Percentiles rank a stretch among this genome's conserved stretches.
Conservation (phyloP, 495 filamentous ascomycete genomes). For the Astrocystis sublimbata region DNA sequence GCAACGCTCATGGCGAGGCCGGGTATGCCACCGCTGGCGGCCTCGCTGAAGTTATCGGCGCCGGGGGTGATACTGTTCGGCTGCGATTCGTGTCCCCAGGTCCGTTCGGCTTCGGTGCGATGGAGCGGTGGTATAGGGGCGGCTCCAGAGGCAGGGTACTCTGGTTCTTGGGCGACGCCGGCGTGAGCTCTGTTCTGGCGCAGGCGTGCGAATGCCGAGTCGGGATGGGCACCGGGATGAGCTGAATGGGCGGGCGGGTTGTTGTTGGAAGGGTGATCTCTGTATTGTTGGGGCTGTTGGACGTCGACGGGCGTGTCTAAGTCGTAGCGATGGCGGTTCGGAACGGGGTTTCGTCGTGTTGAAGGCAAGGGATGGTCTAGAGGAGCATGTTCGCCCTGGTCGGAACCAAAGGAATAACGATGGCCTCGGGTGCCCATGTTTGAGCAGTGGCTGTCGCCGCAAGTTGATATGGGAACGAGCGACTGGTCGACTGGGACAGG, state of each 20-base stretch:
- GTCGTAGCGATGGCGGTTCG: neutral
- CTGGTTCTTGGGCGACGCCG: constrained; percentile 19
- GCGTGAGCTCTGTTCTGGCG: constrained; percentile 16
- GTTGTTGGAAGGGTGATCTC: constrained; percentile 28
- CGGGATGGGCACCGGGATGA: constrained; percentile 42
- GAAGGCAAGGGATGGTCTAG: constrained; percentile 31
- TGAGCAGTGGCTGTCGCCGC: neutral
- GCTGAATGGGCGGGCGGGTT: constrained; percentile 28
- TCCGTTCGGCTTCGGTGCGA: constrained; percentile 28
- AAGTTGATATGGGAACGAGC: neutral
- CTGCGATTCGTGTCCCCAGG: constrained; percentile 37
- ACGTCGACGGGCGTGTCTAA: constrained; percentile 2
- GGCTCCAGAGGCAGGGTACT: constrained; percentile 26
- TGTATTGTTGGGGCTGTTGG: constrained; percentile 27
- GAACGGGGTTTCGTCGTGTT: constrained; percentile 25
- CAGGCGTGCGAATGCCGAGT: constrained; percentile 10
- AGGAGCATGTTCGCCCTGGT: constrained; percentile 41
- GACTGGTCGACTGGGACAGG: neutral
- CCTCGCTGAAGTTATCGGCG: constrained; percentile 71
- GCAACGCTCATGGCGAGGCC: constrained; percentile 75
- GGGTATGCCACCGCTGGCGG: constrained; percentile 72
- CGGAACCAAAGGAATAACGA: constrained; percentile 37
- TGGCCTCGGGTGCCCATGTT: constrained; percentile 25
- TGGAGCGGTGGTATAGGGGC: constrained; percentile 28
- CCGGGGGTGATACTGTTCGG: constrained; percentile 67